A percentile compares a stretch with the other conserved stretches of the same genome.
Evolutionary conservation across 306 rosid genomes (phyloP).

Genomic region (Sechiopsis laciniata): DNA sequence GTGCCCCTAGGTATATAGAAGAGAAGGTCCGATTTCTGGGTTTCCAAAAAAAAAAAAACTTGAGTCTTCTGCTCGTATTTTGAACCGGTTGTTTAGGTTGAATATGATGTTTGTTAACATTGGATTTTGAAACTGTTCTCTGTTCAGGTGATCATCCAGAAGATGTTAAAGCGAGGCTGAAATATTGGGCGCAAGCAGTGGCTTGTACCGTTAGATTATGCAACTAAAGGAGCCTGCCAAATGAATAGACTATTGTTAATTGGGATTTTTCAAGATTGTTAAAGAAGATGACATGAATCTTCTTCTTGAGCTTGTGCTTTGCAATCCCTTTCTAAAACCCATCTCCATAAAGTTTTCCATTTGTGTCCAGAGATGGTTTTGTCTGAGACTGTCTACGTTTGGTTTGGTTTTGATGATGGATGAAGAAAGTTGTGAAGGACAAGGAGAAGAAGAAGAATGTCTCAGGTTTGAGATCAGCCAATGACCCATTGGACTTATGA

Average conservation of each 20-base stretch:
- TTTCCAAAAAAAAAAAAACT: no score
- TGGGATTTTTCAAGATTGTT: conserved; percentile 10
- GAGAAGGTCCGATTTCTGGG: no score
- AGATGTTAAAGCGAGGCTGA: conserved; percentile 90
- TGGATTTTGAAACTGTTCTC: conserved; percentile 6
- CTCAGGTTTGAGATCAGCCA: conserved; percentile 22
- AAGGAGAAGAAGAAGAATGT: conserved; percentile 9
- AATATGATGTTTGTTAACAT: background rate
- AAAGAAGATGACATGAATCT: conserved; percentile 3
- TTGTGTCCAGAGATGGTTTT: background rate
- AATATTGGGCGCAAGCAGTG: conserved; percentile 88
- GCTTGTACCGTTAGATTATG: conserved; percentile 51
- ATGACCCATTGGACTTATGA: background rate
- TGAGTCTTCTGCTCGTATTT: background rate
- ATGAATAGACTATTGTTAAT: background rate
- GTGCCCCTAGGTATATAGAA: no score
- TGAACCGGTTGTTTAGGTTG: background rate
- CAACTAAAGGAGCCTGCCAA: no score
- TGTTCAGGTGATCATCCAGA: conserved; percentile 78
- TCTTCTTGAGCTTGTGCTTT: conserved; percentile 12
- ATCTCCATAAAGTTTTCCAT: background rate
- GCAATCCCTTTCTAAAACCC: background rate
- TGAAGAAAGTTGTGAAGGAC: background rate
- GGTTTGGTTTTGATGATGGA: background rate
- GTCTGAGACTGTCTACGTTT: background rate